These are phyloP conservation scores for Apiospora aurea DNA, from an alignment of 2,329 filamentous ascomycete genomes.

Conservation along the genomic window DNA sequence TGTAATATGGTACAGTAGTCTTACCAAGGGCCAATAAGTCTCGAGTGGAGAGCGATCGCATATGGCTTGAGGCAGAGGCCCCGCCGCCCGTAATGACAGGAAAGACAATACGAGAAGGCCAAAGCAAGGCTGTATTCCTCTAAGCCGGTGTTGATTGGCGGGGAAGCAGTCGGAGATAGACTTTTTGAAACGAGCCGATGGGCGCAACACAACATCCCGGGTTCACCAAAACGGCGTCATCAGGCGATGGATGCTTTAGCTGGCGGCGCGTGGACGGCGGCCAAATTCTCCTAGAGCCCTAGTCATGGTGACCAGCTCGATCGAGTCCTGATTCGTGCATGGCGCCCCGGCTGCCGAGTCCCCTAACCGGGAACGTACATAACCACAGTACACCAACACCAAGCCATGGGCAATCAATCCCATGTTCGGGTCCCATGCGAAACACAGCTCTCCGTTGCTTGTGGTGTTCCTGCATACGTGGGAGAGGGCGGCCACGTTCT, in stretches of 20 bases:
- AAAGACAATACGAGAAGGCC: conserved; percentile 10
- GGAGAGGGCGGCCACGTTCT: not conserved
- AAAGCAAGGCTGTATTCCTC: not conserved
- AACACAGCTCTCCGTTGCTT: not conserved
- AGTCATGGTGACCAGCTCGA: not conserved
- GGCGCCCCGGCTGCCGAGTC: not conserved
- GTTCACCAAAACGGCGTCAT: not conserved
- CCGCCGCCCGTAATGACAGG: not conserved
- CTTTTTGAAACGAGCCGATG: conserved; percentile 20
- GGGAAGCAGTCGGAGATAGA: not conserved
- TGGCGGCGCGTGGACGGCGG: conserved; percentile 15
- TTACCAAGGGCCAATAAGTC: not conserved
- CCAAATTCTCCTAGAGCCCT: conserved; percentile 6
- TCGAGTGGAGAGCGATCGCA: not conserved
- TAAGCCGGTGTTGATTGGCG: not conserved
- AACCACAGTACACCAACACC: not conserved
- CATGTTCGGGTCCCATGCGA: not conserved
- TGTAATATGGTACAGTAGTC: not conserved
- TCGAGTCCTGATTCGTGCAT: not conserved
- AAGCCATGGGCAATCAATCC: not conserved
- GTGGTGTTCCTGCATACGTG: conserved; percentile 3
- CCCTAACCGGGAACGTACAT: too few relatives aligned
- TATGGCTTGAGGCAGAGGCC: not conserved
- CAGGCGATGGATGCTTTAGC: conserved; percentile 10
- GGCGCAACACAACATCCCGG: conserved; percentile 5